Evolutionary conservation across 768 basidiomycete genomes (phyloP), one percentile per base, ranked within the genome.

Genomic region (Nevesoporus exiguus): DNA sequence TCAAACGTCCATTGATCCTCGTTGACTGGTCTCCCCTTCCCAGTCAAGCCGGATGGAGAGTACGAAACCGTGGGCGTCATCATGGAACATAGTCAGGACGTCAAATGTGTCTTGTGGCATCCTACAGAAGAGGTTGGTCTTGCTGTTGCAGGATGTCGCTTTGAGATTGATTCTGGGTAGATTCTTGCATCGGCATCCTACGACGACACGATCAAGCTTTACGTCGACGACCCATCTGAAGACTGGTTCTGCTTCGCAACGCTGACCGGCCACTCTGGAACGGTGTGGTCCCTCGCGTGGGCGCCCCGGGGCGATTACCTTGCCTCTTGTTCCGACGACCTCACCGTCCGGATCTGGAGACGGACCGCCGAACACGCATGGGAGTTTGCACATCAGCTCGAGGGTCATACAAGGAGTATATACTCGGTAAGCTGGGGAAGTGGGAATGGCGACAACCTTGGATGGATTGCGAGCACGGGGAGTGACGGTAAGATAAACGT

Each of bases 51-150:
- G 10, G 93, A 98, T 65, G 76, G 85, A 14, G 95, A 98, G 61
- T 97, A 96, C 56, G 95, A 98, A 63, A 97, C 94, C 66, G 81
- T 98, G 73, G 85, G 85, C 21, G 97, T 99, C 36, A 75, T 96
- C 60, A 97, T 98, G 93, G 94, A 98, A 61, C 97, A 99, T 65
- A 80, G 80, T 2, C 96, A 98, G 72, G 97, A 99, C 64, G 94
- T 99, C 50, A 99, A 99, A 72, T 88, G 79, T 54, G 85, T 99
- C 11, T 81, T 88, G 13, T 99, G 94, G 94, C 93, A 98, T 74
- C 96, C 97, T 7, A 80, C 75, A 5, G 94, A 98, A 75, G 95
- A 98, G 85, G 93, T 93, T 65, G 60, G 73, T 64, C 15, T 39
- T 15, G 3, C 25, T 54, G 49, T 54, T 36, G 15, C 47, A 24